phyloP scores from a whole-genome alignment of 495 filamentous ascomycete genomes.

The Talaromyces stipitatus region DNA sequence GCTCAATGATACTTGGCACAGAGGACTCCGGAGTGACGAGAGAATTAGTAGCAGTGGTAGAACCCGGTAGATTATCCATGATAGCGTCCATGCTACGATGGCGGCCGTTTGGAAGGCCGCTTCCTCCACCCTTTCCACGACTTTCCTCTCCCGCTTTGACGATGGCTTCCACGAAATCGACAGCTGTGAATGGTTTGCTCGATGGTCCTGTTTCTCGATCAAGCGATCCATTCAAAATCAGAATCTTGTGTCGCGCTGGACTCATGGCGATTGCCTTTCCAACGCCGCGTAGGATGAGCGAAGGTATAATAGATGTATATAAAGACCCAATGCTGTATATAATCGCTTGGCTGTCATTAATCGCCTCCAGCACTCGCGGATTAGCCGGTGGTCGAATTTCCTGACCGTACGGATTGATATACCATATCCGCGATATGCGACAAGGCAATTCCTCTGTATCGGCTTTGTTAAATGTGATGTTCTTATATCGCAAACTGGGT shows the following conservation, averaged over 20 bases:
- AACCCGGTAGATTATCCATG: neutral
- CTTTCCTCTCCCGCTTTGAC: slow-evolving; percentile 51
- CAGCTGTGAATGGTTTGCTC: slow-evolving; percentile 52
- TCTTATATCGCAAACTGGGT: slow-evolving; percentile 67
- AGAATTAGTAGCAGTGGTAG: neutral
- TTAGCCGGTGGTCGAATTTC: slow-evolving; percentile 81
- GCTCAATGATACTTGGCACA: slow-evolving; percentile 9
- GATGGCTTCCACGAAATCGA: slow-evolving; percentile 74
- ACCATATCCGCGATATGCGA: slow-evolving; percentile 81
- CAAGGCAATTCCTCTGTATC: slow-evolving; percentile 63
- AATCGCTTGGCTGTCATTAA: slow-evolving; percentile 55
- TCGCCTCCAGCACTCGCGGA: slow-evolving; percentile 62
- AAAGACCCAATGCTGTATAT: slow-evolving; percentile 88
- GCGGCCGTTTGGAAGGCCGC: neutral
- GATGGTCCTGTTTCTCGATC: slow-evolving; percentile 80
- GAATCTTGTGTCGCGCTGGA: slow-evolving; percentile 60
- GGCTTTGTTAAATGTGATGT: slow-evolving; percentile 72
- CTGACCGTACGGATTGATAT: slow-evolving; percentile 93
- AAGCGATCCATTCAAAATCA: slow-evolving; percentile 74
- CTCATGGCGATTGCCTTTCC: slow-evolving; percentile 30
- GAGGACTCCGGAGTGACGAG: slow-evolving; percentile 4
- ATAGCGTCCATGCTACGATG: slow-evolving; percentile 1
- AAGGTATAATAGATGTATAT: slow-evolving; percentile 76
- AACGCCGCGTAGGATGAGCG: slow-evolving; percentile 37
- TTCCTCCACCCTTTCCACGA: slow-evolving; percentile 20